phyloP scores from a whole-genome alignment of 2,329 filamentous ascomycete species.

The Cladosporium sp. region DNA sequence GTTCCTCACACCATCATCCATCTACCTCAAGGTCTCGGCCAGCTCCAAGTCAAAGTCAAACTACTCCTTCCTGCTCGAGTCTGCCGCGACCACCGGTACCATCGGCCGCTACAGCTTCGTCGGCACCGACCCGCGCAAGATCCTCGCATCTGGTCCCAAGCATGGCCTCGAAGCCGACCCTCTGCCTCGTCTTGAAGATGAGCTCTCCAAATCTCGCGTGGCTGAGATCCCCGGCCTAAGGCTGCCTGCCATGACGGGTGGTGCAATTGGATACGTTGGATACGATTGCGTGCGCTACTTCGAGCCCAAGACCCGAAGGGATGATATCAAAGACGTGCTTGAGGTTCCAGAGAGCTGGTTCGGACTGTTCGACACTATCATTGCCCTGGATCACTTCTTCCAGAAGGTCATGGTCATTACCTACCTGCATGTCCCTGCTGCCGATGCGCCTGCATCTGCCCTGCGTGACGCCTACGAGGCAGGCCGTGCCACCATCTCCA shows the following conservation, averaged over 20 bases:
- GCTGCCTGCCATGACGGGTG: slow-evolving; percentile 84
- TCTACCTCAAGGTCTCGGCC: slow-evolving; percentile 86
- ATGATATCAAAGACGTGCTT: slow-evolving; percentile 79
- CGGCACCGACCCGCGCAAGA: slow-evolving; percentile 74
- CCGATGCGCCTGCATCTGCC: slow-evolving; percentile 42
- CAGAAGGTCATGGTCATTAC: slow-evolving; percentile 92
- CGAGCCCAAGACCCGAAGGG: slow-evolving; percentile 89
- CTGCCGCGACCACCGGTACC: slow-evolving; percentile 84
- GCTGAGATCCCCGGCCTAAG: slow-evolving; percentile 79
- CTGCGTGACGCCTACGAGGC: slow-evolving; percentile 71
- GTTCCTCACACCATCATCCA: slow-evolving; percentile 89
- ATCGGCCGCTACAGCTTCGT: slow-evolving; percentile 96
- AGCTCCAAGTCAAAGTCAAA: slow-evolving; percentile 68
- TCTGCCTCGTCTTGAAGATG: slow-evolving; percentile 76
- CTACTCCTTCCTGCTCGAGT: slow-evolving; percentile 93
- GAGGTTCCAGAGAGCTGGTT: slow-evolving; percentile 91
- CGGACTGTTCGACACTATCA: slow-evolving; percentile 93
- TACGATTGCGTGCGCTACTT: slow-evolving; percentile 99
- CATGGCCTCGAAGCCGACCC: slow-evolving; percentile 85
- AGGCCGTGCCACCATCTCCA: slow-evolving; percentile 64
- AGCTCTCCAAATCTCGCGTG: slow-evolving; percentile 77
- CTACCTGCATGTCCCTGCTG: slow-evolving; percentile 70
- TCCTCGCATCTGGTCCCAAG: slow-evolving; percentile 83
- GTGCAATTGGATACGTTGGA: slow-evolving; percentile 93
- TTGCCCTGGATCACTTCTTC: slow-evolving; percentile 93